These are phyloP conservation scores for Penstemon newberryi DNA, from an alignment of 257 asterid species.

Conservation along the genomic window DNA sequence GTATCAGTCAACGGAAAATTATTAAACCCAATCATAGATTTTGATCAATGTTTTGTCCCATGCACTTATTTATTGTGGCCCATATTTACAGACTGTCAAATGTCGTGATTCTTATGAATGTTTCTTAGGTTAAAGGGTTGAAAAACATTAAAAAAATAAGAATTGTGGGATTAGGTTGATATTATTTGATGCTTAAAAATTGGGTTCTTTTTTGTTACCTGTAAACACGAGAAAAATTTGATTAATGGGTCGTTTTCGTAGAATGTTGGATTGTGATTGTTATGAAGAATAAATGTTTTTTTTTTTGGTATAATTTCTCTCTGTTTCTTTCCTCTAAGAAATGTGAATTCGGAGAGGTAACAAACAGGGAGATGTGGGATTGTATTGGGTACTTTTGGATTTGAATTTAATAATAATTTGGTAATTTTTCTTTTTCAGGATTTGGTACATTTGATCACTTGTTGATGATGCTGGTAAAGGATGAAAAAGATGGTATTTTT, in stretches of 20 bases:
- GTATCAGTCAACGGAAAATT: slow-evolving; percentile 44
- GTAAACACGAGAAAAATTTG: slow-evolving; percentile 4
- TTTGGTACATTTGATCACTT: slow-evolving; percentile 26
- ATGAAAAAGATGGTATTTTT: slow-evolving; percentile 31
- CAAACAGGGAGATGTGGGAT: slow-evolving; percentile 12
- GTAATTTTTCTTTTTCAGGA: slow-evolving; percentile 35
- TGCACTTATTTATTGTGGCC: slow-evolving; percentile 62
- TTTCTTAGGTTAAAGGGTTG: slow-evolving; percentile 28
- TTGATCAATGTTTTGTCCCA: slow-evolving; percentile 53
- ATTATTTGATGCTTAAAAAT: slow-evolving; percentile 25
- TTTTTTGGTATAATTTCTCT: slow-evolving; percentile 26
- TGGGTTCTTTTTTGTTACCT: slow-evolving; percentile 22
- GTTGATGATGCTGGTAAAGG: slow-evolving; percentile 27
- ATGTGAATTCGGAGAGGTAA: slow-evolving; percentile 2
- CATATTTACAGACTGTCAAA: slow-evolving; percentile 88
- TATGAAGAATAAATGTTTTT: neutral
- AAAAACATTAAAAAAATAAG: slow-evolving; percentile 21
- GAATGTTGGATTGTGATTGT: slow-evolving; percentile 42
- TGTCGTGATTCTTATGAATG: slow-evolving; percentile 65
- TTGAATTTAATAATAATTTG: slow-evolving; percentile 25
- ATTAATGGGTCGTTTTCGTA: slow-evolving; percentile 44
- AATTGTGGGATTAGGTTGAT: slow-evolving; percentile 42
- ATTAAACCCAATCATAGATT: slow-evolving; percentile 40
- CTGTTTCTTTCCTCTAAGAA: slow-evolving; percentile 25
- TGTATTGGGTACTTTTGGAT: slow-evolving; percentile 7